Conservation (phyloP, 129 eudicot genomes). For the Apium graveolens region DNA sequence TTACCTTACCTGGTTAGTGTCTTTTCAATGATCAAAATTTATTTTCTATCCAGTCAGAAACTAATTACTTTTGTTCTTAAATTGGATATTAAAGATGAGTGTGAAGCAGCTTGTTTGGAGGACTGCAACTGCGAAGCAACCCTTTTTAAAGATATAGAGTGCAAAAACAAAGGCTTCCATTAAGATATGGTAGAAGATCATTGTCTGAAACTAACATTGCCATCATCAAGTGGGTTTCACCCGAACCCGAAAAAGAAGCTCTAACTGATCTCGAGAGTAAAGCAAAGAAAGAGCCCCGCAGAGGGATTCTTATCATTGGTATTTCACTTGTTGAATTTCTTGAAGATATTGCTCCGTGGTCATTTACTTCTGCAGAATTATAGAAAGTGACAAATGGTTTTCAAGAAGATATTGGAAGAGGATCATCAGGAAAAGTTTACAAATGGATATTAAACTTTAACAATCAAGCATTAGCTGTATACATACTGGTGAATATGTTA, state of each 20-base stretch:
- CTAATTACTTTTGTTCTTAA: not conserved
- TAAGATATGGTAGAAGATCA: conserved; percentile 12
- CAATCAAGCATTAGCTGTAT: conserved; percentile 29
- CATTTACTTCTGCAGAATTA: conserved; percentile 29
- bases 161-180: conserved; percentile 13
- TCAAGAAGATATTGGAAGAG: conserved; percentile 34
- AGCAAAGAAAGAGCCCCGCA: not conserved
- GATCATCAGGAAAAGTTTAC: conserved; percentile 40
- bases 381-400: conserved; percentile 24
- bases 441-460: conserved; percentile 20
- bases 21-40: not conserved
- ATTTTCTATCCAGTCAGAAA: conserved; percentile 13
- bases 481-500: conserved; percentile 21
- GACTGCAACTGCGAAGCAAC: conserved; percentile 20
- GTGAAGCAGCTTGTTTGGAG: conserved; percentile 17
- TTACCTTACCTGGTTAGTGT: conserved; percentile 6
- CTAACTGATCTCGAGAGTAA: not conserved
- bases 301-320: not conserved
- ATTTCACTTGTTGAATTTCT: not conserved
- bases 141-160: not conserved
- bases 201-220: not conserved
- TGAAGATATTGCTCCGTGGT: conserved; percentile 12
- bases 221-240: conserved; percentile 1
- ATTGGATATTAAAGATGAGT: conserved; percentile 1
- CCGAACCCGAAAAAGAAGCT: not conserved